Evolutionary conservation across 2,329 filamentous ascomycete species (phyloP).

Genomic region (Raffaelea arxii): DNA sequence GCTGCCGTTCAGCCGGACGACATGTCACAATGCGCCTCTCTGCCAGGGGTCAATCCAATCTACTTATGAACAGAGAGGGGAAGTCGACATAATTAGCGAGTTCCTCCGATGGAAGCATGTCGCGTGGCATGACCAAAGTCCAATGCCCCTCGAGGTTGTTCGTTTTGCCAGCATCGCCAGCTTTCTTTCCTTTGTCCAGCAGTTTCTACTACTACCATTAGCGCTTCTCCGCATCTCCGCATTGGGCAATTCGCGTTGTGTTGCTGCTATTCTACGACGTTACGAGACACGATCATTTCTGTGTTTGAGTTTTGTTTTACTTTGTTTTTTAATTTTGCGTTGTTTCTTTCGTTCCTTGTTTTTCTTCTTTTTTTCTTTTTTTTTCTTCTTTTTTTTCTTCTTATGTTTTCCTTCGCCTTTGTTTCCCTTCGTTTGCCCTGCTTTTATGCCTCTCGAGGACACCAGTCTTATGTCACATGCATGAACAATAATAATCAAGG

Average conservation of each 20-base stretch:
- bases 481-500: not conserved
- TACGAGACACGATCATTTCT: not conserved
- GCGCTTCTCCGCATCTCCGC: not conserved
- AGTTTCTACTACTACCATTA: not conserved
- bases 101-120: no score
- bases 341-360: constrained; percentile 1
- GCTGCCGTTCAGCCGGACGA: no score
- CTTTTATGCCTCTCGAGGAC: not conserved
- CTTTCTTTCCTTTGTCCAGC: not conserved
- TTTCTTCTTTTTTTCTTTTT: constrained; percentile 8
- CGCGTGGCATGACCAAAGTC: no score
- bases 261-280: not conserved
- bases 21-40: no score
- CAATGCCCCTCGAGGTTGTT: not conserved
- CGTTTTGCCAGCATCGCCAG: not conserved
- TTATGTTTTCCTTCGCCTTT: constrained; percentile 5
- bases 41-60: no score
- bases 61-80: no score
- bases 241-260: not conserved
- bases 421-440: not conserved
- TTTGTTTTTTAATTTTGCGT: constrained; percentile 3
- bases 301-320: no score
- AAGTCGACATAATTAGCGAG: no score
- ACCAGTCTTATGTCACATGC: not conserved
- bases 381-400: constrained; percentile 9